phyloP scores from a whole-genome alignment of 495 filamentous ascomycete species.

The Podospora bellae-mahoneyi region DNA sequence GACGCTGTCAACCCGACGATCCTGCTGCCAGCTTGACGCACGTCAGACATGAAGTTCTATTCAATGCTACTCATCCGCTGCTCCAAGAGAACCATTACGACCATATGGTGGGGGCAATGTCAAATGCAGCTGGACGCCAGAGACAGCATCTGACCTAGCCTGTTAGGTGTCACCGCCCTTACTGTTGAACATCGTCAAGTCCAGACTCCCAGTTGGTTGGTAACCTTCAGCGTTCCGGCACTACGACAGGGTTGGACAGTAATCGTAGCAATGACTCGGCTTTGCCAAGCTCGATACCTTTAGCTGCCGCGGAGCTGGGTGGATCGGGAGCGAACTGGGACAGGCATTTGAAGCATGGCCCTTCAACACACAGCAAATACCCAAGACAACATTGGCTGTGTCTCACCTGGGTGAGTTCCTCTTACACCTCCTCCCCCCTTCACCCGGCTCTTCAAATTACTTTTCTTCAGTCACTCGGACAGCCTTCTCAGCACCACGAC shows the following conservation, averaged over 20 bases:
- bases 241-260: neutral
- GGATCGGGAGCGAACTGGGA: neutral
- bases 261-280: neutral
- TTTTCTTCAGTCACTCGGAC: neutral
- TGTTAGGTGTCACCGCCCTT: neutral
- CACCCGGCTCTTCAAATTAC: neutral
- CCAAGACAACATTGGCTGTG: neutral
- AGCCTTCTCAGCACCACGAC: neutral
- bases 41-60: neutral
- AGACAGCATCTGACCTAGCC: neutral
- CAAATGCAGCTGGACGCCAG: neutral
- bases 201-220: neutral
- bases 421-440: neutral
- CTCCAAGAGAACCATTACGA: neutral
- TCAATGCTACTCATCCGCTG: neutral
- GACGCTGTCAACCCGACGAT: neutral
- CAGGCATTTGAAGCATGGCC: neutral
- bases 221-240: neutral
- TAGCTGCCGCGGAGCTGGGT: neutral
- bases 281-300: neutral
- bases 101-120: neutral
- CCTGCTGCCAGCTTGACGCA: neutral
- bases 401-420: neutral
- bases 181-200: neutral
- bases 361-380: neutral